Evolutionary conservation across 768 basidiomycete species (phyloP).

Genomic region (Gymnopilus junonius): DNA sequence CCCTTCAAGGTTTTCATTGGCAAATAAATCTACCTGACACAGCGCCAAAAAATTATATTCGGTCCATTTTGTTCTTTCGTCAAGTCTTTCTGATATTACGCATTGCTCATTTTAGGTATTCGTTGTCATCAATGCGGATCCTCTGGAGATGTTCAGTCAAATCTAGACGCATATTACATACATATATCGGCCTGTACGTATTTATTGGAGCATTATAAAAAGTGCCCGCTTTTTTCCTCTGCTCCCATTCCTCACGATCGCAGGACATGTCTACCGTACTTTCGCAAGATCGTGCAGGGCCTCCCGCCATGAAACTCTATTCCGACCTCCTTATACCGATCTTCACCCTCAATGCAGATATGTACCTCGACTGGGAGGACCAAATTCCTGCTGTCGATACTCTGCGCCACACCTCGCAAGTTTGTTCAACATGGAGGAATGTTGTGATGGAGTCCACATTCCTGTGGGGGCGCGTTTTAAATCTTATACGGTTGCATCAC

Average conservation of each 20-base stretch:
- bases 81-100: no score
- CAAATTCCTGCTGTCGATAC: neutral
- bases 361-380: neutral
- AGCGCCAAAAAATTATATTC: no score
- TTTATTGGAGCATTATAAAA: neutral
- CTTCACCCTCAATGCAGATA: neutral
- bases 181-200: neutral
- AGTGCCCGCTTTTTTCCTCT: neutral
- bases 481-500: neutral
- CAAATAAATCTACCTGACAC: neutral
- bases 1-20: neutral
- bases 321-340: neutral
- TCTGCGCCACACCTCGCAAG: neutral
- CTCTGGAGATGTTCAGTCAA: neutral
- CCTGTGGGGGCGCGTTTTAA: neutral
- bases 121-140: neutral
- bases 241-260: neutral
- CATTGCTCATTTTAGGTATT: neutral
- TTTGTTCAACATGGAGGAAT: neutral
- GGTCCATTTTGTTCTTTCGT: no score
- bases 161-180: neutral
- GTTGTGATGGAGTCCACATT: neutral
- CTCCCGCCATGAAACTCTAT: neutral
- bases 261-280: neutral
- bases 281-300: neutral